Percentiles rank a stretch among this genome's conserved stretches.
These are phyloP conservation scores for Cyathus striatus DNA, from an alignment of 768 basidiomycete genomes.

Conservation along the genomic window DNA sequence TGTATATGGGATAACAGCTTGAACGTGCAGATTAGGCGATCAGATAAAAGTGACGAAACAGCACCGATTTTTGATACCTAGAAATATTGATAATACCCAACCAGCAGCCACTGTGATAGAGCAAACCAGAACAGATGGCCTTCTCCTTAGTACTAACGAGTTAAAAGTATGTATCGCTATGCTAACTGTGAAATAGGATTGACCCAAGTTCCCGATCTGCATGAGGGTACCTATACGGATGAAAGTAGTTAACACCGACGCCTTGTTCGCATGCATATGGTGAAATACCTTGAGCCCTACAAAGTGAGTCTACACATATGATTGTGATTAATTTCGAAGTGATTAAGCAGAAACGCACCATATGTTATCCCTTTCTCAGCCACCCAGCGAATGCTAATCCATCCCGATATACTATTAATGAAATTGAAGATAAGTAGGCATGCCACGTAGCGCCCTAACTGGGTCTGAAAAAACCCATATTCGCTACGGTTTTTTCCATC, in stretches of 20 bases:
- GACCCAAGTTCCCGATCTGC: slow-evolving; percentile 58
- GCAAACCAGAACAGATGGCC: slow-evolving; percentile 46
- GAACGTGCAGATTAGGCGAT: background rate
- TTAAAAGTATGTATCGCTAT: slow-evolving; percentile 68
- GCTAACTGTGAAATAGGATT: slow-evolving; percentile 58
- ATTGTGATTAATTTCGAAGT: no score
- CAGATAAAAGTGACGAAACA: slow-evolving; percentile 12
- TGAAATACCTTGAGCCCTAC: slow-evolving; percentile 54
- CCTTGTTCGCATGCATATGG: slow-evolving; percentile 1
- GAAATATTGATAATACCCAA: slow-evolving; percentile 43
- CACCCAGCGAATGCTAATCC: slow-evolving; percentile 51
- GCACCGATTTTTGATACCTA: no score
- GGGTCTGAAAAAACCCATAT: slow-evolving; percentile 65
- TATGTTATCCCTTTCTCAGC: slow-evolving; percentile 33
- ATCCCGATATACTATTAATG: slow-evolving; percentile 44
- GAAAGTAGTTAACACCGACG: no score
- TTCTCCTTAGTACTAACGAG: slow-evolving; percentile 53
- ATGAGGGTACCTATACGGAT: slow-evolving; percentile 49
- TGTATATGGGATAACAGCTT: slow-evolving; percentile 32
- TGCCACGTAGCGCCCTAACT: slow-evolving; percentile 63
- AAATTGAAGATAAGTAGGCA: slow-evolving; percentile 59
- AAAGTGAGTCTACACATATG: slow-evolving; percentile 37
- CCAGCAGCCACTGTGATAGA: slow-evolving; percentile 38
- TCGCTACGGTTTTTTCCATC: slow-evolving; percentile 28
- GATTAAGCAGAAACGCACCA: slow-evolving; percentile 30